Base-by-base conservation (phyloP, 768 basidiomycete species). In the Vararia minispora region DNA sequence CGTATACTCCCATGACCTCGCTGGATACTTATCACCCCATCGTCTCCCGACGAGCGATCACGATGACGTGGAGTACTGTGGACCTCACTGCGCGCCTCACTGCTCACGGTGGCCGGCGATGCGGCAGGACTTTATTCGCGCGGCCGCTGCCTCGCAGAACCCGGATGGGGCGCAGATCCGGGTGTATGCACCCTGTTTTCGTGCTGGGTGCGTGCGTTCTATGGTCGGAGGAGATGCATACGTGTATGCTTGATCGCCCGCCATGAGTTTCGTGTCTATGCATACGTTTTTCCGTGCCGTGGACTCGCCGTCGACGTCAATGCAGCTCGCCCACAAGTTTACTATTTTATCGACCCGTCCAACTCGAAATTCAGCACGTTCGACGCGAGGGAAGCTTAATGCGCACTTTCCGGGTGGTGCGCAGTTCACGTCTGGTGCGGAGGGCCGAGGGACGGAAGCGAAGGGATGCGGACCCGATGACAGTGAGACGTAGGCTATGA, bases 331-430 rank as follows among this genome's bases (percentile, higher is more conserved):
- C 24, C 33, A 66, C n/a, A n/a, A n/a, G n/a, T n/a, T n/a, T n/a
- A n/a, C n/a, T n/a, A n/a, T n/a, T n/a, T n/a, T n/a, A n/a, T 51
- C 12, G 47, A 42, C 14, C 39, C 48, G 10, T 45, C 42, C 33
- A 67, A 72, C 28, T n/a, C n/a, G n/a, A n/a, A n/a, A n/a, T n/a
- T n/a, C n/a, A n/a, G n/a, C n/a, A n/a, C n/a, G n/a, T n/a, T n/a
- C n/a, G n/a, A 55, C 58, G 4, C 70, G 70, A 5, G 70, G 71
- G 8, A 71, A 72, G 45, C 62, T 69, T 40, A 70, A 72, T 33
- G 57, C 63, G 29, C 62, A 71, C 17, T 72, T 62, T 47, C 71
- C 69, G 2, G 63, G 72, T 34, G 70, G 70, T 13, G 70, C 71
- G 16, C 65, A 68, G 34, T 72, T 70, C 52, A 59, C 60, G 3